phyloP scores from a whole-genome alignment of 495 filamentous ascomycete species.

The Penicillium angulare region DNA sequence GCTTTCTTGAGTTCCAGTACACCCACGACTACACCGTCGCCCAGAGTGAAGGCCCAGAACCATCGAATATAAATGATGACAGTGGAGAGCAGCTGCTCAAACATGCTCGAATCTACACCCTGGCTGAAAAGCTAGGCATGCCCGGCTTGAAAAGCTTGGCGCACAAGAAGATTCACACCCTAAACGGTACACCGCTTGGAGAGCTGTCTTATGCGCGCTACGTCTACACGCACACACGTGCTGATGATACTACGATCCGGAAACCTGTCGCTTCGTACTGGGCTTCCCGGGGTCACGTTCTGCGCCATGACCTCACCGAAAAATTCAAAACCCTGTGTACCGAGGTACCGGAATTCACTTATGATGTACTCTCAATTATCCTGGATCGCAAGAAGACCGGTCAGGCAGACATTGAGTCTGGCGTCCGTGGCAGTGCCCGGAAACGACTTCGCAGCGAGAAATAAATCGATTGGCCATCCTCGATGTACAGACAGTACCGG shows the following conservation, averaged over 20 bases:
- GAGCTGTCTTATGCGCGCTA: constrained; percentile 89
- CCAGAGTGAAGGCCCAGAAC: constrained; percentile 50
- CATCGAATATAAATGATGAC: constrained; percentile 63
- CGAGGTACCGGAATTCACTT: constrained; percentile 86
- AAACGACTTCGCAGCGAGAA: constrained; percentile 34
- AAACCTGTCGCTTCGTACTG: constrained; percentile 88
- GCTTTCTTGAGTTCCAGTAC: constrained; percentile 90
- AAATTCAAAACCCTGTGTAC: constrained; percentile 80
- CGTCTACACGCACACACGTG: constrained; percentile 74
- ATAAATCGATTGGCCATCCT: neutral
- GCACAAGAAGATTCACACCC: constrained; percentile 84
- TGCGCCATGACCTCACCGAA: constrained; percentile 79
- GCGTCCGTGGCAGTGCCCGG: constrained; percentile 28
- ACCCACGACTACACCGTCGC: constrained; percentile 84
- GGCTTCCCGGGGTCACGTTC: constrained; percentile 74
- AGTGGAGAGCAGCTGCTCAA: constrained; percentile 74
- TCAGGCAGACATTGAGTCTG: constrained; percentile 38
- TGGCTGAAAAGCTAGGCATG: constrained; percentile 77
- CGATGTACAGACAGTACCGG: no score
- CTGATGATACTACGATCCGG: constrained; percentile 69
- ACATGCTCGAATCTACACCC: constrained; percentile 85
- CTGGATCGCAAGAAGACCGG: constrained; percentile 68
- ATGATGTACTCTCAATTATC: constrained; percentile 76
- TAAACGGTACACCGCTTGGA: constrained; percentile 79
- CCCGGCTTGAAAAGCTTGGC: constrained; percentile 72